phyloP scores from a whole-genome alignment of 2,329 filamentous ascomycete genomes.

The Colletotrichum orbiculare region DNA sequence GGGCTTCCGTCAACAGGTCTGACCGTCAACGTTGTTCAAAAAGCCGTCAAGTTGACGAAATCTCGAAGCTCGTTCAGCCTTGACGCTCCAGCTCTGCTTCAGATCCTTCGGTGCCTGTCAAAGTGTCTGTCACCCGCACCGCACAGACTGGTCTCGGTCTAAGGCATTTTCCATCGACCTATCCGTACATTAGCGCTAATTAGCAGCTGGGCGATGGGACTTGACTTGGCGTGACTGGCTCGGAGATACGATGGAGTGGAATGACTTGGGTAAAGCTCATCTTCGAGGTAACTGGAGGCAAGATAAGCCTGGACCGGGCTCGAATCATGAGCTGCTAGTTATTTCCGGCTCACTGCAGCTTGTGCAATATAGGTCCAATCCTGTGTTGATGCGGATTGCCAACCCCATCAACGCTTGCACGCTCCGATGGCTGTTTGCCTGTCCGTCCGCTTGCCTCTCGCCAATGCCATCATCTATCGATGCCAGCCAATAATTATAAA shows the following conservation, averaged over 20 bases:
- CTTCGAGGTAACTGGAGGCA: not conserved
- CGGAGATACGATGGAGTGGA: not conserved
- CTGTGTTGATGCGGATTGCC: not conserved
- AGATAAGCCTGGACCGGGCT: not conserved
- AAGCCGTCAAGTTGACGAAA: no score
- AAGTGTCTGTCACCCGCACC: not conserved
- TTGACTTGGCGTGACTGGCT: not conserved
- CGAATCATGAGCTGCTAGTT: not conserved
- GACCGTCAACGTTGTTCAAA: no score
- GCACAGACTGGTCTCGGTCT: constrained; percentile 2
- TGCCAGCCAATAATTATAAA: no score
- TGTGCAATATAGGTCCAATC: not conserved
- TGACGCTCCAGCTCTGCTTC: not conserved
- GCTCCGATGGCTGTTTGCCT: not conserved
- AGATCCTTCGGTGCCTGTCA: constrained; percentile 13
- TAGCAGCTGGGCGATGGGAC: no score
- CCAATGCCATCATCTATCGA: constrained; percentile 1
- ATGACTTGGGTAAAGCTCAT: no score
- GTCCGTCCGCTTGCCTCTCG: not conserved
- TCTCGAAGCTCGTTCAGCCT: constrained; percentile 8
- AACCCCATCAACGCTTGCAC: not conserved
- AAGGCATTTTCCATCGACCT: not conserved
- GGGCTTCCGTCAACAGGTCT: no score
- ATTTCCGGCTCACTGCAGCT: constrained; percentile 25
- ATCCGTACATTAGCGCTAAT: not conserved